These are phyloP conservation scores for Areca catechu DNA, from an alignment of 176 grass and related monocot species.

Conservation along the genomic window DNA sequence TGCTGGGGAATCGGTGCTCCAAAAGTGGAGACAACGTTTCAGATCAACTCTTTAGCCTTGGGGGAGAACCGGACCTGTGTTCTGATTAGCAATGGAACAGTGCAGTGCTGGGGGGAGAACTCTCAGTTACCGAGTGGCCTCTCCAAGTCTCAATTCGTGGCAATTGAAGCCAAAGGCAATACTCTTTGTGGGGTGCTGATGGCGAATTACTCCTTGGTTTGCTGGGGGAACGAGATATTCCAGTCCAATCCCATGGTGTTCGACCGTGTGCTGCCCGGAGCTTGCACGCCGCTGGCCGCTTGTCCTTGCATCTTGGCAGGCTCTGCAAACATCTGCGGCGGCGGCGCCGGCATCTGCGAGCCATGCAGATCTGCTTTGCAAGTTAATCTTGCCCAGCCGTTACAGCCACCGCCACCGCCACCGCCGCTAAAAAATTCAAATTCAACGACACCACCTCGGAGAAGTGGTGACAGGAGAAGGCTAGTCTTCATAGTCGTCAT, in stretches of 20 bases:
- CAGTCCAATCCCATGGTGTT: constrained; percentile 44
- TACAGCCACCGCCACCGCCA: background rate
- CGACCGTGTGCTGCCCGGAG: constrained; percentile 50
- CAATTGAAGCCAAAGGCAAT: constrained; percentile 36
- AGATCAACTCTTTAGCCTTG: constrained; percentile 47
- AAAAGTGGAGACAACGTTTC: background rate
- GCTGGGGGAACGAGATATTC: constrained; percentile 56
- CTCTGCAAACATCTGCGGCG: constrained; percentile 47
- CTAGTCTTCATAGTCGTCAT: constrained; percentile 20
- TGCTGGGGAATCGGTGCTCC: constrained; percentile 61
- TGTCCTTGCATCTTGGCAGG: constrained; percentile 58
- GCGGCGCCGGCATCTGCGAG: constrained; percentile 33
- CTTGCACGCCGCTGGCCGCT: constrained; percentile 28
- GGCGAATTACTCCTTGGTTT: constrained; percentile 73
- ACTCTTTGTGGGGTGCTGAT: constrained; percentile 56
- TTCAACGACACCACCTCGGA: background rate
- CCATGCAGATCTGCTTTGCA: constrained; percentile 35
- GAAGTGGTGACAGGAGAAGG: background rate
- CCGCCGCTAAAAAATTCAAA: no score
- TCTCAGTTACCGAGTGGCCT: constrained; percentile 25
- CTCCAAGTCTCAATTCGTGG: constrained; percentile 32
- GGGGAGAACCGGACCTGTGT: constrained; percentile 40
- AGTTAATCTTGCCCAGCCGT: background rate
- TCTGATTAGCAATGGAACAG: constrained; percentile 42
- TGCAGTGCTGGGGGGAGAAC: constrained; percentile 56